Conservation (phyloP, 2,329 filamentous ascomycete species). For the Cyphellophora europaea region DNA sequence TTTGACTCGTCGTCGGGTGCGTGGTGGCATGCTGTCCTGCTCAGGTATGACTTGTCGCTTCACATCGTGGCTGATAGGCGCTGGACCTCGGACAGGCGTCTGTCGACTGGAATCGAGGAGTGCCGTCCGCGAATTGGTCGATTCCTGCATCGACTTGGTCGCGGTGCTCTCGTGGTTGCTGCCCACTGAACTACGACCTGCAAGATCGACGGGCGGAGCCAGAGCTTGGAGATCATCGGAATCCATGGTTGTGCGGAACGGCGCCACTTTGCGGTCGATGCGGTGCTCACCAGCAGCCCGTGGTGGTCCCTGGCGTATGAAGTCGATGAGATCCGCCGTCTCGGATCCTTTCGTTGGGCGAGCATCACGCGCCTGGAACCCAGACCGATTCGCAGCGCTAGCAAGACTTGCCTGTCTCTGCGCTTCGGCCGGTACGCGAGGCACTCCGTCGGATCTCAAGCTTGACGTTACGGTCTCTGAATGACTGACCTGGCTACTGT, state of each 20-base stretch:
- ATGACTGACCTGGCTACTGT: not conserved
- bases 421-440: constrained; percentile 3
- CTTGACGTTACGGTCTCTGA: not conserved
- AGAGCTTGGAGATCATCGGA: constrained; percentile 56
- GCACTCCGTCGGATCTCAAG: constrained; percentile 2
- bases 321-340: constrained; percentile 86
- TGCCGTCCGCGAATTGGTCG: constrained; percentile 65
- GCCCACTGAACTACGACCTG: constrained; percentile 28
- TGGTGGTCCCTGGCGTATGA: constrained; percentile 80
- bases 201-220: constrained; percentile 22
- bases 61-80: constrained; percentile 3
- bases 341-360: constrained; percentile 52
- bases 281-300: constrained; percentile 48
- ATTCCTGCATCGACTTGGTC: constrained; percentile 46
- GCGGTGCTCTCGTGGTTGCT: constrained; percentile 43
- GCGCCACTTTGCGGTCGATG: constrained; percentile 73
- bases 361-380: constrained; percentile 64
- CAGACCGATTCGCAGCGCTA: constrained; percentile 23
- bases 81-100: constrained; percentile 5
- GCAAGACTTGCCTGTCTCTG: not conserved
- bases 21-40: constrained; percentile 47
- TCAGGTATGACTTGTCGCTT: constrained; percentile 20
- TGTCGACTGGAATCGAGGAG: constrained; percentile 38
- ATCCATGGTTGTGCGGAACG: constrained; percentile 77
- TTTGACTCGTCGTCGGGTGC: constrained; percentile 67